A percentile compares a stretch with the other conserved stretches of the same genome.
phyloP scores from a whole-genome alignment of 148 eudicot genomes.

The Rhododendron henanense region DNA sequence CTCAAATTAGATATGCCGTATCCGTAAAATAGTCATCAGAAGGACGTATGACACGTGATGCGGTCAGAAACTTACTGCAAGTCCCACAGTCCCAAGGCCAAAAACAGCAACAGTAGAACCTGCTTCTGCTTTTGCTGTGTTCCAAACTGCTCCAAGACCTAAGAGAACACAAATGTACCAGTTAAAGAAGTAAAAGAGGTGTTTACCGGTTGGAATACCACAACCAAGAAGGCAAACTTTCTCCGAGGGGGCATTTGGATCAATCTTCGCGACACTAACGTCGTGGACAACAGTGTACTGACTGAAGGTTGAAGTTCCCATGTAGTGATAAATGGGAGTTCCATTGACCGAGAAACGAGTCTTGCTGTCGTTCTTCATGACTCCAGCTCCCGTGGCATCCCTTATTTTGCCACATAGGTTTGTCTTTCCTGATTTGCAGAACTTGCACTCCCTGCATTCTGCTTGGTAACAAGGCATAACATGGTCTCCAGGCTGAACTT shows the following conservation, averaged over 20 bases:
- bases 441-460: slow-evolving; percentile 93
- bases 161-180: neutral
- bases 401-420: slow-evolving; percentile 96
- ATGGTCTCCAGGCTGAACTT: slow-evolving; percentile 91
- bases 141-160: slow-evolving; percentile 99
- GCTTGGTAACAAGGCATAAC: slow-evolving; percentile 99
- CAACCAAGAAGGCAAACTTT: no score
- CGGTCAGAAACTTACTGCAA: slow-evolving; percentile 59
- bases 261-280: no score
- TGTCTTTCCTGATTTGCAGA: slow-evolving; percentile 98
- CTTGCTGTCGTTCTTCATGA: slow-evolving; percentile 90
- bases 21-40: neutral
- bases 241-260: no score
- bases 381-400: slow-evolving; percentile 91
- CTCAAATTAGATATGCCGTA: neutral
- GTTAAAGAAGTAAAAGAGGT: neutral
- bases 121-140: slow-evolving; percentile 95
- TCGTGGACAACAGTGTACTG: no score
- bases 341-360: slow-evolving; percentile 89
- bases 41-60: neutral
- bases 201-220: no score
- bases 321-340: slow-evolving; percentile 87
- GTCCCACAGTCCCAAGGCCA: slow-evolving; percentile 98
- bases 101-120: slow-evolving; percentile 96
- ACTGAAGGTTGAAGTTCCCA: slow-evolving; percentile 98